Conservation (phyloP, 768 basidiomycete genomes). For the Trametes coccinea region DNA sequence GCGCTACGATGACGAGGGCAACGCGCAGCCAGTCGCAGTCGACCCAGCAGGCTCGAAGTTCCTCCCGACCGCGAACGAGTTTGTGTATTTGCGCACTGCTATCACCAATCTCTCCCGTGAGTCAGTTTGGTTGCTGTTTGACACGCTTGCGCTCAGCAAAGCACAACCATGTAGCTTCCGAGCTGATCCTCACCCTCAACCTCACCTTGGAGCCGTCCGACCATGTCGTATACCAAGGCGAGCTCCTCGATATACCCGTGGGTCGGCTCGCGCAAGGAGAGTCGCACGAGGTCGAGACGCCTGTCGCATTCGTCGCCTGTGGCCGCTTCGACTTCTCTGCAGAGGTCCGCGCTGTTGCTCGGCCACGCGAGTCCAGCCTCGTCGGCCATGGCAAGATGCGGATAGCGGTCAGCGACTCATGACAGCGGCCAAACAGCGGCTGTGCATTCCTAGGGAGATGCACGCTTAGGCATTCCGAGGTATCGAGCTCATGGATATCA, state of each 20-base stretch:
- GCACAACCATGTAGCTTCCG: constrained; percentile 42
- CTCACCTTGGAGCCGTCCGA: constrained; percentile 58
- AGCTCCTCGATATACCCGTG: constrained; percentile 57
- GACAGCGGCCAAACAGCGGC: background rate
- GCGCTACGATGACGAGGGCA: constrained; percentile 29
- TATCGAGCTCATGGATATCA: constrained; percentile 13
- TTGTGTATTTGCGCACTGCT: constrained; percentile 56
- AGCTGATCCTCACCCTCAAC: constrained; percentile 54
- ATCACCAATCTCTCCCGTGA: constrained; percentile 70
- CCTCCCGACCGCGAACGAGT: constrained; percentile 56
- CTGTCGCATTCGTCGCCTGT: constrained; percentile 71
- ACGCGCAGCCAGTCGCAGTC: constrained; percentile 25
- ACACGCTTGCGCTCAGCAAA: background rate
- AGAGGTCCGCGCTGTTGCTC: constrained; percentile 36
- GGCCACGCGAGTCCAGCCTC: constrained; percentile 2
- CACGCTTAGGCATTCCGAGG: background rate
- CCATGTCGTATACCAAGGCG: constrained; percentile 71
- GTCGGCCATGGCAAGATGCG: constrained; percentile 23
- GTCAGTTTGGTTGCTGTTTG: constrained; percentile 29
- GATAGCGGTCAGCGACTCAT: constrained; percentile 13
- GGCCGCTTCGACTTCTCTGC: constrained; percentile 59
- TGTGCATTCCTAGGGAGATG: background rate
- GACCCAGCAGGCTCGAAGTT: constrained; percentile 43
- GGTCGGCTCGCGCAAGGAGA: constrained; percentile 62
- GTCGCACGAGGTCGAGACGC: constrained; percentile 49